A percentile compares a stretch with the other conserved stretches of the same genome.
Conservation (phyloP, 179 eudicot genomes). For the Spergularia azorica region DNA sequence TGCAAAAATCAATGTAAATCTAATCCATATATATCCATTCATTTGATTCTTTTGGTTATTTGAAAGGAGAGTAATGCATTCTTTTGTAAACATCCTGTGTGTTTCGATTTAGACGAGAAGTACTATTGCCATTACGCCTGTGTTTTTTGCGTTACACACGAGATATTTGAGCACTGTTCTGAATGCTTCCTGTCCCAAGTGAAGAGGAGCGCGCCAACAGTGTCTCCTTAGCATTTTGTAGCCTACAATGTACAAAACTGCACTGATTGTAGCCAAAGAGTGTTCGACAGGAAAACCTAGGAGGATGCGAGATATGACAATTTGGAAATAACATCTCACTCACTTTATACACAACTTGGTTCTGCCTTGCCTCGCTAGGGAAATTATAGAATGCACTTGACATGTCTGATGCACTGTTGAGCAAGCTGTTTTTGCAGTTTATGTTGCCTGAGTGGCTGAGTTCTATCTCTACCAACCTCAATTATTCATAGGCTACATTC, state of each 20-base stretch:
- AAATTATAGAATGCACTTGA: constrained; percentile 8
- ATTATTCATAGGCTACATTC: not conserved
- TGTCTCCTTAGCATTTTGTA: too few relatives aligned
- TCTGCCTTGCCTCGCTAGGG: constrained; percentile 23
- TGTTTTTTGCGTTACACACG: too few relatives aligned
- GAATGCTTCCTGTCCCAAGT: too few relatives aligned
- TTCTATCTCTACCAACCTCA: constrained; percentile 11
- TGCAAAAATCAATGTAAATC: constrained; percentile 10
- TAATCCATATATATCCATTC: not conserved
- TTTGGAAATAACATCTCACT: constrained; percentile 6
- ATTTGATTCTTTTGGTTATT: not conserved
- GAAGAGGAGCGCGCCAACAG: too few relatives aligned
- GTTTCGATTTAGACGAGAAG: not conserved
- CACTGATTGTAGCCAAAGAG: constrained; percentile 1
- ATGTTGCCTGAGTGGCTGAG: not conserved
- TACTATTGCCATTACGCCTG: too few relatives aligned
- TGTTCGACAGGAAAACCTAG: not conserved
- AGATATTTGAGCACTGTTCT: too few relatives aligned
- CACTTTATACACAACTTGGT: constrained; percentile 25
- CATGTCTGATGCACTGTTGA: constrained; percentile 5
- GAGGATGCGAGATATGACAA: not conserved
- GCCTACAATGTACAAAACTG: too few relatives aligned
- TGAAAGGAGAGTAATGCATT: not conserved
- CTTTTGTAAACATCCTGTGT: constrained; percentile 5
- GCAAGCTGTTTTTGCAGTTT: constrained; percentile 13